Evolutionary conservation across 2,329 filamentous ascomycete species (phyloP).

Genomic region (Xylariales sp.): DNA sequence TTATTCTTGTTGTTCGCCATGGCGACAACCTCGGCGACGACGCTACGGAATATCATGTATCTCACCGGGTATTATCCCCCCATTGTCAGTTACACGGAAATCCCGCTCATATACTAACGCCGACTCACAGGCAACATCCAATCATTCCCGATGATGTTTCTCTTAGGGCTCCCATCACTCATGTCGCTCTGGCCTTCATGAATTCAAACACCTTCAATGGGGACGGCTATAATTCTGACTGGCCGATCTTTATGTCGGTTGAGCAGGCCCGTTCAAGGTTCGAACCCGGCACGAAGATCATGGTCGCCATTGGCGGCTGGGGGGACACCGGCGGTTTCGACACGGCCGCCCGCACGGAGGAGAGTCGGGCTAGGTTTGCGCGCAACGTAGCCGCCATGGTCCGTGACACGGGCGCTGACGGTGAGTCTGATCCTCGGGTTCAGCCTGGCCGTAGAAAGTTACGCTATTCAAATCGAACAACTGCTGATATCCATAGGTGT

Average conservation of each 20-base stretch:
- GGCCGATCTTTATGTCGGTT: slow-evolving; percentile 64
- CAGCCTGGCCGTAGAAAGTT: slow-evolving; percentile 1
- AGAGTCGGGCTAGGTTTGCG: slow-evolving; percentile 64
- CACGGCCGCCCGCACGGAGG: slow-evolving; percentile 59
- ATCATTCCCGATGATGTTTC: slow-evolving; percentile 46
- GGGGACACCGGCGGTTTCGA: slow-evolving; percentile 69
- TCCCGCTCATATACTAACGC: slow-evolving; percentile 3
- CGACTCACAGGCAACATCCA: slow-evolving; percentile 46
- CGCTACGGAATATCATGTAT: slow-evolving; percentile 51
- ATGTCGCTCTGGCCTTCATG: slow-evolving; percentile 68
- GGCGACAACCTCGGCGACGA: slow-evolving; percentile 35
- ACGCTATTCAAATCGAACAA: not conserved
- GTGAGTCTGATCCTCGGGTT: slow-evolving; percentile 59
- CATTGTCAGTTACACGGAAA: not conserved
- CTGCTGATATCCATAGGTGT: slow-evolving; percentile 44
- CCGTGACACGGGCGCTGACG: slow-evolving; percentile 67
- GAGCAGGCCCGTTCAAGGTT: slow-evolving; percentile 64
- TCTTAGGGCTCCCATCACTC: slow-evolving; percentile 60
- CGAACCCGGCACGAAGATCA: slow-evolving; percentile 64
- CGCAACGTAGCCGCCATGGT: slow-evolving; percentile 67
- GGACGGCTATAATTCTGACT: slow-evolving; percentile 56
- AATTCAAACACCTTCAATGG: slow-evolving; percentile 61
- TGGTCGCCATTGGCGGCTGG: slow-evolving; percentile 75
- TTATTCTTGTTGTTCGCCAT: slow-evolving; percentile 33
- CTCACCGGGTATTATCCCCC: slow-evolving; percentile 45